These are phyloP conservation scores for Wickerhamomyces canadensis DNA, from an alignment of 805 yeast species.

Conservation along the genomic window DNA sequence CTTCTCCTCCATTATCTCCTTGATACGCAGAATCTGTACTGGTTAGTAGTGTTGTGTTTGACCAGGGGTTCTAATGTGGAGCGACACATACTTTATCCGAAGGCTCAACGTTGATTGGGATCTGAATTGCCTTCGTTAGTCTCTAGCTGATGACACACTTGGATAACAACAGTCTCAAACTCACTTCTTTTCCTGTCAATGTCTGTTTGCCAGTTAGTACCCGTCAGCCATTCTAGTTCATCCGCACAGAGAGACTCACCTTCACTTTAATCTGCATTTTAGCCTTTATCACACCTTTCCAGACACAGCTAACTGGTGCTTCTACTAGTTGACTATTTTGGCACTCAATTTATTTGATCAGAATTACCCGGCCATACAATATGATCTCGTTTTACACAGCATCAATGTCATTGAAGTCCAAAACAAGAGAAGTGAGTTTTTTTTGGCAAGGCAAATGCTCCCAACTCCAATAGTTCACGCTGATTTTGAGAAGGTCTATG, in stretches of 20 bases:
- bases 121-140: slow-evolving; percentile 29
- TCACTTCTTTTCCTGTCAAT: slow-evolving; percentile 71
- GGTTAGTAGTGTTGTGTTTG: slow-evolving; percentile 27
- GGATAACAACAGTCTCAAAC: slow-evolving; percentile 15
- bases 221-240: too few relatives aligned
- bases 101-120: slow-evolving; percentile 69
- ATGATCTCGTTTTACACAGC: too few relatives aligned
- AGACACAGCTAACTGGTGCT: too few relatives aligned
- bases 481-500: slow-evolving; percentile 75
- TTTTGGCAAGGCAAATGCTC: slow-evolving; percentile 52
- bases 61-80: slow-evolving; percentile 6
- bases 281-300: too few relatives aligned
- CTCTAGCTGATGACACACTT: background rate
- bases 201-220: too few relatives aligned
- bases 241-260: slow-evolving; percentile 31
- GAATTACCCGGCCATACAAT: too few relatives aligned
- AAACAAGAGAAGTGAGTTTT: too few relatives aligned
- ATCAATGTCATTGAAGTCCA: too few relatives aligned
- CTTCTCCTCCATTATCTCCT: slow-evolving; percentile 89
- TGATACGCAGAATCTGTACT: slow-evolving; percentile 57
- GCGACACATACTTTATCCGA: slow-evolving; percentile 46
- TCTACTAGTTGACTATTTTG: too few relatives aligned
- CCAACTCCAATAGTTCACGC: slow-evolving; percentile 69
- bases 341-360: too few relatives aligned
- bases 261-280: slow-evolving; percentile 63